Conservation (phyloP, 805 yeast species). For the Saccharomycopsis babjevae region DNA sequence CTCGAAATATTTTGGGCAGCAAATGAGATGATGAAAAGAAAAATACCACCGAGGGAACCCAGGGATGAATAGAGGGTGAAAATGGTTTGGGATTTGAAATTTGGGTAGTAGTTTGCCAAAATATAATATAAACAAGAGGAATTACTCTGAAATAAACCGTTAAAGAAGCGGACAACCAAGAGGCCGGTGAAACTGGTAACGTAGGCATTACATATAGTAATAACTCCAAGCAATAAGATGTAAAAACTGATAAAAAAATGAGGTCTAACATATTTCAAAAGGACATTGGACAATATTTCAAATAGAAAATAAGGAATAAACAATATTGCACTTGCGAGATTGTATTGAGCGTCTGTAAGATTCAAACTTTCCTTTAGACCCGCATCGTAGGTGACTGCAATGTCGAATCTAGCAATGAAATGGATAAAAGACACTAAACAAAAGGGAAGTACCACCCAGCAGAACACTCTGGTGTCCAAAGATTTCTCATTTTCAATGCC, state of each 20-base stretch:
- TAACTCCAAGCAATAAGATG: constrained; percentile 15
- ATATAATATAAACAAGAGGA: constrained; percentile 15
- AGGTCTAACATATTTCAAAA: constrained; percentile 15
- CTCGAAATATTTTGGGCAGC: not conserved
- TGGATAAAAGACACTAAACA: constrained; percentile 17
- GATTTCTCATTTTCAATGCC: constrained; percentile 2
- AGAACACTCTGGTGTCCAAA: constrained; percentile 5
- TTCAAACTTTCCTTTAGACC: constrained; percentile 12
- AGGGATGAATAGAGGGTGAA: constrained; percentile 16
- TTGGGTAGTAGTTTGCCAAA: constrained; percentile 16
- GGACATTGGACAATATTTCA: constrained; percentile 12
- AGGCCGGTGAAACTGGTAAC: constrained; percentile 14
- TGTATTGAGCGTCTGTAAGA: constrained; percentile 8
- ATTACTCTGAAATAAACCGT: constrained; percentile 16
- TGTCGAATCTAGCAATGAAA: constrained; percentile 16
- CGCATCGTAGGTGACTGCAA: constrained; percentile 13
- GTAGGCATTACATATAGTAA: constrained; percentile 11
- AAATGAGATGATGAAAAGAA: constrained; percentile 7
- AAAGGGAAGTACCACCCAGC: constrained; percentile 16
- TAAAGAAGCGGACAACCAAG: constrained; percentile 12
- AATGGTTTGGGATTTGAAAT: constrained; percentile 12
- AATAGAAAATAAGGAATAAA: constrained; percentile 16
- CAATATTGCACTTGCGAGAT: constrained; percentile 13
- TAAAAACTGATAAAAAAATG: constrained; percentile 18
- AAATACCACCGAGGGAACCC: constrained; percentile 14